Evolutionary conservation across 306 rosid genomes (phyloP), one percentile per base, ranked within the genome.

Genomic region (Boehmeria nivea): DNA sequence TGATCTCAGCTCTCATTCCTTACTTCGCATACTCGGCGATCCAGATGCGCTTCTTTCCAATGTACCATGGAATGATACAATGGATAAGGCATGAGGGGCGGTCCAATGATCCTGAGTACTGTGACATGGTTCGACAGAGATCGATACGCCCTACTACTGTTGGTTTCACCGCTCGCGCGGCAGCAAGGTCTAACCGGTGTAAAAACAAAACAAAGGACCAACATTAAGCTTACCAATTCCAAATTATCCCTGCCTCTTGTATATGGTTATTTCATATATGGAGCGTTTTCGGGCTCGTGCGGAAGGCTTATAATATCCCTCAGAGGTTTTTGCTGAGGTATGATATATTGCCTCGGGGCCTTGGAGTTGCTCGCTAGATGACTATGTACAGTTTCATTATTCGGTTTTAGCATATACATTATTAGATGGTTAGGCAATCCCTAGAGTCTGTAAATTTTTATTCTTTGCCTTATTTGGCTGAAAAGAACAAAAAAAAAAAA

Each of bases 11-110:
- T 19, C 81, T 93, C 48, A 55, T 79, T 55, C 99, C 95, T 1
- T 88, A 81, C 72, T 83, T 93, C 59, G 15, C 75, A 15, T 93
- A 56, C 83, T 69, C 90, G 16, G 82, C 99, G 6, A 13, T 88
- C 43, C 85, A 80, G 56, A 81, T 71, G 86, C 75, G 82, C 61
- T 93, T 93, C 89, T 88, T 87, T 61, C 99, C 99, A 2, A 73
- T 73, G 86, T 83, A 77, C 66, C 96, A 93, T 15, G 78, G 78
- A 56, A 61, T 64, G 70, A 76, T 93, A 60, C 95, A 85, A 23
- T 83, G 96, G 99, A 71, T 78, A 27, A 79, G 95, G 71, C 20
- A 77, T 3, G 75, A 69, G 11, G 96, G 99, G 23, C 78, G 23
- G 57, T 34, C 80, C 31, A 59, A 68, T 36, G 87, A 93, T 72